phyloP scores from a whole-genome alignment of 192 early-diverging fungal species.

The Linnemannia exigua region DNA sequence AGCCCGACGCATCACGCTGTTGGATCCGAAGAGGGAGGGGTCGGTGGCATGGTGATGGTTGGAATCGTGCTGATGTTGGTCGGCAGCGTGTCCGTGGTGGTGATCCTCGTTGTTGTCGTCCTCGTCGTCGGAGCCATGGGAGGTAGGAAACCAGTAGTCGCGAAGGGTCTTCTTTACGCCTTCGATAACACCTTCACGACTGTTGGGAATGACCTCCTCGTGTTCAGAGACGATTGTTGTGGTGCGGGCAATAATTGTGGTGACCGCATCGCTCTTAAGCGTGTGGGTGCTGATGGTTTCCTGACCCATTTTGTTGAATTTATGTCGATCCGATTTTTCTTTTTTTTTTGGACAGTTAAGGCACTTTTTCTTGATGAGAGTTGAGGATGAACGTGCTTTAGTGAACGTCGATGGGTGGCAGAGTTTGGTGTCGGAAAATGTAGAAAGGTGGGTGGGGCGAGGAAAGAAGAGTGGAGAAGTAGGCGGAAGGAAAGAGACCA shows the following conservation, averaged over 20 bases:
- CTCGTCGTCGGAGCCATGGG: neutral
- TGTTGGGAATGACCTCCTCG: slow-evolving; percentile 24
- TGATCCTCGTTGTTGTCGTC: slow-evolving; percentile 1
- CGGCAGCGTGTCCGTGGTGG: neutral
- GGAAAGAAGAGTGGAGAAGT: too few relatives aligned
- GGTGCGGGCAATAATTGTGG: slow-evolving; percentile 37
- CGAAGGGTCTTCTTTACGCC: slow-evolving; percentile 36
- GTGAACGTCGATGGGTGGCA: too few relatives aligned
- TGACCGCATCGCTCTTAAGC: slow-evolving; percentile 31
- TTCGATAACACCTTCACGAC: neutral
- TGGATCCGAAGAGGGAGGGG: slow-evolving; percentile 2
- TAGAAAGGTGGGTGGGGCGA: too few relatives aligned
- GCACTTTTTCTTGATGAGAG: too few relatives aligned
- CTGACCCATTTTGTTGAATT: slow-evolving; percentile 38
- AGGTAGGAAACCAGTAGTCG: slow-evolving; percentile 45
- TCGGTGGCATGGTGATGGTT: neutral
- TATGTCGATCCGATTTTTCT: too few relatives aligned
- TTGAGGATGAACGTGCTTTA: too few relatives aligned
- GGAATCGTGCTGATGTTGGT: slow-evolving; percentile 5
- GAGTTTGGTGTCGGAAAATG: too few relatives aligned
- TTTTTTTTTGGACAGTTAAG: too few relatives aligned
- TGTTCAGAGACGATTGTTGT: slow-evolving; percentile 50
- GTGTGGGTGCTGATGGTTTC: slow-evolving; percentile 43
- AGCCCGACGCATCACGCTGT: slow-evolving; percentile 38
- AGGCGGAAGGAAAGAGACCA: too few relatives aligned